Evolutionary conservation across 2,329 filamentous ascomycete species (phyloP).

Genomic region (Aspergillus eucalypticola): DNA sequence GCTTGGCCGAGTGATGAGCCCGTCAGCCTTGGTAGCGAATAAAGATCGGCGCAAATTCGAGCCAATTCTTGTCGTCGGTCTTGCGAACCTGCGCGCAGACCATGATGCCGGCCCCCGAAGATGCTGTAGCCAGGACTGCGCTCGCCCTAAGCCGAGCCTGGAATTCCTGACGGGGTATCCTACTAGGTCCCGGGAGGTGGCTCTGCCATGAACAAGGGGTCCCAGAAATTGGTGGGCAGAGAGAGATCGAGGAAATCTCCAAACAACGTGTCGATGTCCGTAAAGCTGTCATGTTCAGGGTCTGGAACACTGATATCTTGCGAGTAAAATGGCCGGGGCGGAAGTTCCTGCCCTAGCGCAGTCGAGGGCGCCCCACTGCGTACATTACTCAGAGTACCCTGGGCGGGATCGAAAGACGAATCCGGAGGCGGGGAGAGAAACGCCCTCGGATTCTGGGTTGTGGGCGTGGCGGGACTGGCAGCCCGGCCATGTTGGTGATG

Average conservation of each 20-base stretch:
- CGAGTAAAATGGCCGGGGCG: constrained; percentile 37
- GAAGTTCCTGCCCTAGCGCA: background rate
- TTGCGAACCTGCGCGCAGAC: background rate
- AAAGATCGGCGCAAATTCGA: background rate
- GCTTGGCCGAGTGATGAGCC: background rate
- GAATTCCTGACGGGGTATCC: background rate
- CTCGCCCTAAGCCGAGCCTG: background rate
- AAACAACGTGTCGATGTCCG: constrained; percentile 39
- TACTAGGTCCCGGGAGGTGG: constrained; percentile 8
- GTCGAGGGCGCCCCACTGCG: background rate
- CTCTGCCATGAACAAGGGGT: constrained; percentile 32
- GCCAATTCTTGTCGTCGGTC: background rate
- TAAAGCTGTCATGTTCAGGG: constrained; percentile 36
- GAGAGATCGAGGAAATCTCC: constrained; percentile 40
- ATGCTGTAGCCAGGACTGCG: background rate
- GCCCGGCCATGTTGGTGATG: constrained; percentile 19
- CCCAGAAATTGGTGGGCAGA: constrained; percentile 39
- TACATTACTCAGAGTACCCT: background rate
- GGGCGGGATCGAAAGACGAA: background rate
- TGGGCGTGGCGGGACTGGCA: background rate
- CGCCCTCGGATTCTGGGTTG: background rate
- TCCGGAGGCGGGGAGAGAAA: background rate
- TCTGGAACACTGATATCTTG: constrained; percentile 50
- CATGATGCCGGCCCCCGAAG: background rate
- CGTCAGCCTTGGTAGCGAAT: background rate